phyloP scores from a whole-genome alignment of 2,329 filamentous ascomycete species.

The Penicillium sp. region DNA sequence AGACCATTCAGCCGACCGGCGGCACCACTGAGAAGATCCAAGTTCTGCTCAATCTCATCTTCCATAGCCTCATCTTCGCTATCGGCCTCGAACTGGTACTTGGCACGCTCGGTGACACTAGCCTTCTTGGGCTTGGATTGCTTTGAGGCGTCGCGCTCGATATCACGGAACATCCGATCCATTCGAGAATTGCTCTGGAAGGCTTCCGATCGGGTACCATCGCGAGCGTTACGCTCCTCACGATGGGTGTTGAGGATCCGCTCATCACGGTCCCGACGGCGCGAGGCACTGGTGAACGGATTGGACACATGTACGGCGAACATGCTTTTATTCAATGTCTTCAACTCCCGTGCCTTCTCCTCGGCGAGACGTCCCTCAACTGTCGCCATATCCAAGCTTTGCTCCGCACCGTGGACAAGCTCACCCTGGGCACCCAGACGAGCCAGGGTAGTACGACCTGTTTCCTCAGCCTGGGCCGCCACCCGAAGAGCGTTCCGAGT shows the following conservation, averaged over 20 bases:
- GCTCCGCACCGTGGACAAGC: conserved; percentile 76
- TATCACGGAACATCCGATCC: conserved; percentile 65
- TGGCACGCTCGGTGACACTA: conserved; percentile 62
- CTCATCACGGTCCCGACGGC: conserved; percentile 64
- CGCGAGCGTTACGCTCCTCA: conserved; percentile 56
- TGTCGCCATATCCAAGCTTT: conserved; percentile 76
- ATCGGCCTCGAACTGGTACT: conserved; percentile 78
- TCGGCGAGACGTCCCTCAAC: conserved; percentile 74
- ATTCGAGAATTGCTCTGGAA: conserved; percentile 56
- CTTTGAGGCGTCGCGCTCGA: conserved; percentile 54
- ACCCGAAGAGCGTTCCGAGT: conserved; percentile 68
- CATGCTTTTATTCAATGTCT: conserved; percentile 85
- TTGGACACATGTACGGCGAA: conserved; percentile 79
- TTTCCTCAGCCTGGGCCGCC: conserved; percentile 68
- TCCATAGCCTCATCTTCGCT: conserved; percentile 69
- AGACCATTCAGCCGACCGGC: conserved; percentile 71
- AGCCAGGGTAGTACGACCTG: conserved; percentile 68
- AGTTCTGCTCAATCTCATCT: conserved; percentile 67
- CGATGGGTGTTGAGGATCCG: conserved; percentile 66
- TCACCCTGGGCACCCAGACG: conserved; percentile 77
- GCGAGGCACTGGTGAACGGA: conserved; percentile 70
- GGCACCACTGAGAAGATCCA: conserved; percentile 60
- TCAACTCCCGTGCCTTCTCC: conserved; percentile 78
- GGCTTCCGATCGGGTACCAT: conserved; percentile 57
- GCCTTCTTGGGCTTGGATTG: conserved; percentile 51